Evolutionary conservation across 768 basidiomycete genomes (phyloP), one percentile per base, ranked within the genome.

Genomic region (Xanthoconium purpureum): DNA sequence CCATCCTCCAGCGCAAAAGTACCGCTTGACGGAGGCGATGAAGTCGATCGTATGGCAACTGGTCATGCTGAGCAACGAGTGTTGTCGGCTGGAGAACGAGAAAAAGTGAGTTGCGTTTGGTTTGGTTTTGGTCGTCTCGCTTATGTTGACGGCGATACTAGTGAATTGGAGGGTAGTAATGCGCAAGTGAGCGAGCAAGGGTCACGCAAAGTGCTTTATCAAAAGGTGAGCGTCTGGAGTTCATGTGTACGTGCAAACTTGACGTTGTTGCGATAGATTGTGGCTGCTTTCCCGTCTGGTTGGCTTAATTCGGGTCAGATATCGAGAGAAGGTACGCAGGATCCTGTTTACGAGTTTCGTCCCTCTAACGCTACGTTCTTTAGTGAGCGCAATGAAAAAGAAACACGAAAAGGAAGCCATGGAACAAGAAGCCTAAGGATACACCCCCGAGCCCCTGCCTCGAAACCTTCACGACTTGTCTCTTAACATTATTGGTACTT

Each of bases 261-360:
- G 37, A 55, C 29, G n/a, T 33, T 8, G 29, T 13, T 47, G 32
- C 20, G 28, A 3, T 35, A 85, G 84, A 91, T 94, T 55, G 87
- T 92, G 0, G 80, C 79, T n/a, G 84, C 83, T 2, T 94, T 90
- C 71, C 91, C 91, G 0, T 77, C 85, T 0, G 89, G 89, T 13
- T 94, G 91, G 91, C 84, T 93, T 75, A 84, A 85, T 30, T 90
- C 89, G 3, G 88, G 90, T 4, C 88, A 91, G 69, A 89, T 94
- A 57, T 91, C 89, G 35, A 80, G 91, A 65, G 91, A 94, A 78
- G 88, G 90, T 91, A 49, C 36, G 85, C 71, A 29, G 38, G 28
- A 2, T n/a, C 14, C 3, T 37, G 7, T 13, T 4, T 29, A 5
- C 20, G 17, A 3, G 30, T 12, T 49, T 32, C 32, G 7, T 42